phyloP scores from a whole-genome alignment of 169 alveolate species.

The Neospora caninum region DNA sequence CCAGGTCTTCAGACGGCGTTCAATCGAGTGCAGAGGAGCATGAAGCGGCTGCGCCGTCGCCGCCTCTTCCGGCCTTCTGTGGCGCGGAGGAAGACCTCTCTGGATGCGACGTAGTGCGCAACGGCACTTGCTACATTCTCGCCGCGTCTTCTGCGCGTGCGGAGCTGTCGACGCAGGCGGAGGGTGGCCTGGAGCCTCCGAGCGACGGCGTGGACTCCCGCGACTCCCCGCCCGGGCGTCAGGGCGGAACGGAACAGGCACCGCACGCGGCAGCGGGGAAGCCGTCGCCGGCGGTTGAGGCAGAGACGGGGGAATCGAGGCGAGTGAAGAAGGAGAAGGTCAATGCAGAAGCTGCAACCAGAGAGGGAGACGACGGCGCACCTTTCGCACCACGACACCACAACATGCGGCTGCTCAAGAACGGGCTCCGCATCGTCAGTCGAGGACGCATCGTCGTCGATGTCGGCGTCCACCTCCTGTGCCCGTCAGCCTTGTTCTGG shows the following conservation, averaged over 20 bases:
- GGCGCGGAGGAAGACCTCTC: conserved; percentile 44
- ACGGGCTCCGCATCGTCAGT: neutral
- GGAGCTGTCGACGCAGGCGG: conserved; percentile 39
- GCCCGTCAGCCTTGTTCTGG: neutral
- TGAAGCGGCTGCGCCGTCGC: neutral
- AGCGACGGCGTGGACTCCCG: too few species aligned
- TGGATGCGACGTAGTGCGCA: conserved; percentile 38
- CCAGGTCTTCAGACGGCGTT: neutral
- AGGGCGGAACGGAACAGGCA: too few species aligned
- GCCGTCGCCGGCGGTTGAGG: too few species aligned
- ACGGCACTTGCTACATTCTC: conserved; percentile 46
- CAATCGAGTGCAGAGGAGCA: neutral
- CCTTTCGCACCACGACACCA: neutral
- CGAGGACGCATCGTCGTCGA: neutral
- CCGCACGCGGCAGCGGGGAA: too few species aligned
- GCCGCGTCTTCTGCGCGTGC: conserved; percentile 8
- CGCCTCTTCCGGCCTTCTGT: conserved; percentile 17
- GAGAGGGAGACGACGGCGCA: too few species aligned
- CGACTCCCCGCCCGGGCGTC: too few species aligned
- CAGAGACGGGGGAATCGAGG: too few species aligned
- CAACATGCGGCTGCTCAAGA: neutral
- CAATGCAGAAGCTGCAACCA: too few species aligned
- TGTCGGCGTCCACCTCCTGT: neutral
- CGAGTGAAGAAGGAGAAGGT: too few species aligned
- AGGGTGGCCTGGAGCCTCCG: neutral